phyloP scores from a whole-genome alignment of 257 asterid genomes.

The Ajuga chamaepitys region DNA sequence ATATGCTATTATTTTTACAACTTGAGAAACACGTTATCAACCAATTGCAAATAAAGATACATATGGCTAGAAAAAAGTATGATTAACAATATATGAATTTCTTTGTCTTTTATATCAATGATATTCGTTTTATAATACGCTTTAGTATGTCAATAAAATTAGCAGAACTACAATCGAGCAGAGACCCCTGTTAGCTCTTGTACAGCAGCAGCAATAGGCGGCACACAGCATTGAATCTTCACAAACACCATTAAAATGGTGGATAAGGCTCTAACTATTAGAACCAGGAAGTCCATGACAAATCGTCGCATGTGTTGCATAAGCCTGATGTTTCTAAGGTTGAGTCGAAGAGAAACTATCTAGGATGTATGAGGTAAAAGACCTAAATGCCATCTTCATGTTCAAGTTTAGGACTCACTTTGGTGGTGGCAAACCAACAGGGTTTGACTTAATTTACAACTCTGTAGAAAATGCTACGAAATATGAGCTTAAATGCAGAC shows the following conservation, averaged over 20 bases:
- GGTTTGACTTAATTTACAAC: conserved; percentile 84
- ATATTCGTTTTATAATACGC: neutral
- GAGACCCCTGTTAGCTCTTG: too few relatives aligned
- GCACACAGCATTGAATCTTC: too few relatives aligned
- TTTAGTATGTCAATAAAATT: neutral
- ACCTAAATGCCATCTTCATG: conserved; percentile 71
- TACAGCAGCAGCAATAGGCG: too few relatives aligned
- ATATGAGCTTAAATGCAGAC: conserved; percentile 81
- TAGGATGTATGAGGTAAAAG: conserved; percentile 76
- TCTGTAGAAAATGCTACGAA: conserved; percentile 88
- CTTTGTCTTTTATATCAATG: too few relatives aligned
- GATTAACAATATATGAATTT: too few relatives aligned
- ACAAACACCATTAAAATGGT: too few relatives aligned
- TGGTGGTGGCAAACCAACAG: conserved; percentile 98
- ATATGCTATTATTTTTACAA: too few relatives aligned
- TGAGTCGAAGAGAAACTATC: conserved; percentile 74
- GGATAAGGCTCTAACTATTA: conserved; percentile 85
- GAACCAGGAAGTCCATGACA: conserved; percentile 90
- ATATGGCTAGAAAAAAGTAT: too few relatives aligned
- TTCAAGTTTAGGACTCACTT: conserved; percentile 95
- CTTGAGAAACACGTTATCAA: too few relatives aligned
- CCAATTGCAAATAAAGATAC: too few relatives aligned
- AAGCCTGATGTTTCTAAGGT: conserved; percentile 91
- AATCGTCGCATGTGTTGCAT: conserved; percentile 81
- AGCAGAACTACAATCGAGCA: too few relatives aligned